A percentile compares a stretch with the other conserved stretches of the same genome.
Evolutionary conservation across 2,329 filamentous ascomycete genomes (phyloP).

Genomic region (Aspergillus texensis): DNA sequence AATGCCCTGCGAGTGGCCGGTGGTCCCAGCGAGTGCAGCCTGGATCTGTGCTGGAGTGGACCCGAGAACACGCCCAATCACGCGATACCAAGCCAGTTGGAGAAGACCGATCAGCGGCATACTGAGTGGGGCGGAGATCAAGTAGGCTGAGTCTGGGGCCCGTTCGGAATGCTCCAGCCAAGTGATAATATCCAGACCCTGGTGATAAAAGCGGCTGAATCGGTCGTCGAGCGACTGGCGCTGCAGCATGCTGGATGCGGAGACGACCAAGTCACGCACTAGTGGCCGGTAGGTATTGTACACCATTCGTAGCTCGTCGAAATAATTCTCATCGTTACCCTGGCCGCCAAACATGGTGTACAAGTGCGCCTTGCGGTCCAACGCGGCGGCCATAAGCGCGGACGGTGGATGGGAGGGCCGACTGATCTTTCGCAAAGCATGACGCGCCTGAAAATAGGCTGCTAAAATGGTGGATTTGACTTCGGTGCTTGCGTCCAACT

Average conservation of each 20-base stretch:
- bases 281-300: constrained; percentile 25
- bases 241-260: constrained; percentile 8
- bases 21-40: constrained; percentile 62
- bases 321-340: constrained; percentile 30
- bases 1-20: constrained; percentile 95
- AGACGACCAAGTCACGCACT: constrained; percentile 11
- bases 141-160: constrained; percentile 33
- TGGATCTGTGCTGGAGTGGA: neutral
- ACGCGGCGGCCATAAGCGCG: neutral
- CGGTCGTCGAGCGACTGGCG: constrained; percentile 3
- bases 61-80: neutral
- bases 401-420: neutral
- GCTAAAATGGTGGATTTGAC: neutral
- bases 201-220: constrained; percentile 14
- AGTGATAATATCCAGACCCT: constrained; percentile 33
- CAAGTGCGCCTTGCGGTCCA: neutral
- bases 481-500: constrained; percentile 1
- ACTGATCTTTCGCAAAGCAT: neutral
- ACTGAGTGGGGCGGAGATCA: constrained; percentile 40
- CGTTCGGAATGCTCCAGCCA: constrained; percentile 30
- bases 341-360: constrained; percentile 32
- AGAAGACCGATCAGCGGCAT: constrained; percentile 41
- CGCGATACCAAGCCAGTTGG: constrained; percentile 21
- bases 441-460: neutral
- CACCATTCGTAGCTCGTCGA: constrained; percentile 27